Base-by-base conservation (phyloP, 768 basidiomycete genomes). In the Steccherinum ochraceum region DNA sequence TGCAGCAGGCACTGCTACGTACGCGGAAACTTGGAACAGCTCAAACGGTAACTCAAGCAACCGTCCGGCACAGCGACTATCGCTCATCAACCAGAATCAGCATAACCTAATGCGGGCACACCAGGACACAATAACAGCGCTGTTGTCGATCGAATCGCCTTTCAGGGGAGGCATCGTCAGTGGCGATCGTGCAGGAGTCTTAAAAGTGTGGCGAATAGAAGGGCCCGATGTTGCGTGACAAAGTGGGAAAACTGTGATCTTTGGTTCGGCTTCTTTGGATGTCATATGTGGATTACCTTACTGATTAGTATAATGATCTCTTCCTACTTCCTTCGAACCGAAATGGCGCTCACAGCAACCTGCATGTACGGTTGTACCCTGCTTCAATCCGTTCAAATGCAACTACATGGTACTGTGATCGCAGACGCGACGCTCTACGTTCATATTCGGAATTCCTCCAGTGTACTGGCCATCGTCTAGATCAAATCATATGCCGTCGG, bases 101-200 rank as follows among this genome's bases (percentile, higher is more conserved):
- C 85, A 93, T 61, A 86, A 84, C 48, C 71, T 96, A 19, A 71
- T 97, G 25, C 85, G 83, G 63, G 78, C 86, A 4, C 96, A 98
- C 62, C 91, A 93, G 58, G 94, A 98, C 62, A 81, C 92, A 2
- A 81, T 98, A 18, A 92, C 89, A 4, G 83, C 88, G 1, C 67
- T 99, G 27, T 83, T 82, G 0, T 89, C 86, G 56, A 83, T 99
- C 48, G 92, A 96, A 56, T 86, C 93, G 0, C 93, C 95, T 1
- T 97, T 97, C 69, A 79, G 89, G 49, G 93, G 92, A 21, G 89
- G 92, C 1, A 78, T 96, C 43, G 79, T 97, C n/a, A 93, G 87
- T 55, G 95, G 89, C 1, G 95, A 98, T 64, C 76, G 91, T 44
- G 77, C 85, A 19, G 96, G 96, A 2, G 83, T 84, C 18, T 77